A percentile compares a stretch with the other conserved stretches of the same genome.
phyloP scores from a whole-genome alignment of 2,329 filamentous ascomycete species.

The Cladobotryum protrusum region DNA sequence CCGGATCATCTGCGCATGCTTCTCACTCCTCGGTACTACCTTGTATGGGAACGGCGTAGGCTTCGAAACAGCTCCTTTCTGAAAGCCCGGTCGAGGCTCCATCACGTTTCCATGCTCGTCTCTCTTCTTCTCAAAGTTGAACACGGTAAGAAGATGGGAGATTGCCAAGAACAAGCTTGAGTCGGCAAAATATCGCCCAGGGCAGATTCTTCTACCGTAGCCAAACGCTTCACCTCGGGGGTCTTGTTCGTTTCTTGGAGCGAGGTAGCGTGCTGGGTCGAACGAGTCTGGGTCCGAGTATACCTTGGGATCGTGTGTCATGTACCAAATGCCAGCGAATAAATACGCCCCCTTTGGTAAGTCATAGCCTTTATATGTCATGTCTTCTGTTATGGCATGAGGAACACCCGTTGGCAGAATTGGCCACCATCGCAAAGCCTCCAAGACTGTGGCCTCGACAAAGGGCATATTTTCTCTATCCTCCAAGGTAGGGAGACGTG shows the following conservation, averaged over 20 bases:
- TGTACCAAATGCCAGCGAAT: conserved; percentile 21
- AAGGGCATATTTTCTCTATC: conserved; percentile 41
- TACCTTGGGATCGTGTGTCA: conserved; percentile 60
- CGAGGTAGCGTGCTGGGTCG: conserved; percentile 28
- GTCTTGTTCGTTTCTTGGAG: conserved; percentile 22
- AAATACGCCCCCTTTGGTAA: conserved; percentile 24
- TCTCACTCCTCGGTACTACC: conserved; percentile 8
- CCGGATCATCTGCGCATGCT: conserved; percentile 5
- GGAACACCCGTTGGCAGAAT: conserved; percentile 30
- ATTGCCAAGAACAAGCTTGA: conserved; percentile 26
- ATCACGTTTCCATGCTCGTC: conserved; percentile 31
- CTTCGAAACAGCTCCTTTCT: conserved; percentile 3
- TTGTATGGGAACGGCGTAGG: conserved; percentile 1
- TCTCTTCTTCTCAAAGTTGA: conserved; percentile 27
- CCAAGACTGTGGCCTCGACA: conserved; percentile 23
- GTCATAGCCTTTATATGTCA: conserved; percentile 15
- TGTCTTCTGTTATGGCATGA: conserved; percentile 29
- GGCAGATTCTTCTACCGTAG: conserved; percentile 31
- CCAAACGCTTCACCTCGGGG: conserved; percentile 25
- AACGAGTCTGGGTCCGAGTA: conserved; percentile 43
- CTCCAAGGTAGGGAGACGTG: conserved; percentile 35
- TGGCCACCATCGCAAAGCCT: conserved; percentile 25
- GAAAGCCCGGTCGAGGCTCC: conserved; percentile 13
- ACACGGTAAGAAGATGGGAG: conserved; percentile 39
- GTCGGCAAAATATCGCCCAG: conserved; percentile 27